phyloP scores from a whole-genome alignment of 2,329 filamentous ascomycete species.

The Clarireedia paspali region DNA sequence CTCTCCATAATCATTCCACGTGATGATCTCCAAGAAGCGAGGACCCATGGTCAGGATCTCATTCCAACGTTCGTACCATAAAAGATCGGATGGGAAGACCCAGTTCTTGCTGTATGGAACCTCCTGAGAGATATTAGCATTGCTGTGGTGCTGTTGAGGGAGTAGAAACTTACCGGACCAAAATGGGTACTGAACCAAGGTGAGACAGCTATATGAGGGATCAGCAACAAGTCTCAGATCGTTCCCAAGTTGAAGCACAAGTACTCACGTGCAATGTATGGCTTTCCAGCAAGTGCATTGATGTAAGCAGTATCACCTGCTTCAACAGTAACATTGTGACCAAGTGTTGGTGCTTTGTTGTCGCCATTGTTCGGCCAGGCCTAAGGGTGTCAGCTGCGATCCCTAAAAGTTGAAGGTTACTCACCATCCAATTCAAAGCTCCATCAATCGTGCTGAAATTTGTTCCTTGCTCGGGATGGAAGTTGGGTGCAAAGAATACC shows the following conservation, averaged over 20 bases:
- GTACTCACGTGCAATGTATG: slow-evolving; percentile 19
- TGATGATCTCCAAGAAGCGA: slow-evolving; percentile 36
- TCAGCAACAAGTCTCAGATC: neutral
- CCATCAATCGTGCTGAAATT: slow-evolving; percentile 16
- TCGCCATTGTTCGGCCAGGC: slow-evolving; percentile 20
- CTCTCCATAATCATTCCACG: slow-evolving; percentile 46
- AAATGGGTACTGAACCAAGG: slow-evolving; percentile 30
- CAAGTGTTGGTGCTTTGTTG: slow-evolving; percentile 19
- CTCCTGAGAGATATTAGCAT: slow-evolving; percentile 10
- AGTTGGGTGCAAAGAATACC: slow-evolving; percentile 21
- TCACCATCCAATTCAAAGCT: slow-evolving; percentile 20
- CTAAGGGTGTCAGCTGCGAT: slow-evolving; percentile 1
- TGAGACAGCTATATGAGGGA: slow-evolving; percentile 23
- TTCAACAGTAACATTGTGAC: slow-evolving; percentile 16
- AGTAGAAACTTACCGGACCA: slow-evolving; percentile 37
- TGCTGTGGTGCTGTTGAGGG: slow-evolving; percentile 30
- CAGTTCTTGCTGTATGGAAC: slow-evolving; percentile 34
- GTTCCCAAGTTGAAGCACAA: too few species aligned
- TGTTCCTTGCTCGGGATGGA: slow-evolving; percentile 15
- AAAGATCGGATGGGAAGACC: slow-evolving; percentile 34
- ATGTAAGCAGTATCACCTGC: slow-evolving; percentile 16
- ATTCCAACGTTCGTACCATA: slow-evolving; percentile 35
- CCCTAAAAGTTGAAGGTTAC: neutral
- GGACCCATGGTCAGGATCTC: slow-evolving; percentile 34
- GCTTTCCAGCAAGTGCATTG: slow-evolving; percentile 15